These are phyloP conservation scores for Fusarium musae DNA, from an alignment of 2,329 filamentous ascomycete genomes.

Conservation along the genomic window DNA sequence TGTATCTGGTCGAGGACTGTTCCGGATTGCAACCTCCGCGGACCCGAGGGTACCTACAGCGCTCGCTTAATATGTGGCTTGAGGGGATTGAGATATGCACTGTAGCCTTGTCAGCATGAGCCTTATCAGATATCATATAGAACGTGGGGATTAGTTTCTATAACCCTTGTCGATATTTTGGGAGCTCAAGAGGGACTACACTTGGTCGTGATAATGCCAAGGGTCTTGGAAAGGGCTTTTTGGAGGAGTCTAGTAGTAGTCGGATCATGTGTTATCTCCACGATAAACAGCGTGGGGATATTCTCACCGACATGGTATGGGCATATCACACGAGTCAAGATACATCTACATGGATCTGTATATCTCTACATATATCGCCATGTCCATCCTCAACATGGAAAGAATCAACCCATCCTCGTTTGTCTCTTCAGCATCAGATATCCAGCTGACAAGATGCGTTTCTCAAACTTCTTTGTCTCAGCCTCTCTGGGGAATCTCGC, in stretches of 20 bases:
- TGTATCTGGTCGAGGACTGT: not conserved
- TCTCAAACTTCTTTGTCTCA: not conserved
- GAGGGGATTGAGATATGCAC: not conserved
- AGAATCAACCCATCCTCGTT: not conserved
- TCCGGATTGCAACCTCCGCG: not conserved
- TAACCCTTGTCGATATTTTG: not conserved
- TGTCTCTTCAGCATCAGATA: not conserved
- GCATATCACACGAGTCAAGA: not conserved
- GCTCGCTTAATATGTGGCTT: not conserved
- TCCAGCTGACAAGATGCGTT: not conserved
- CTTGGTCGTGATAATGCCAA: not conserved
- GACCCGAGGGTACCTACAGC: too few relatives aligned
- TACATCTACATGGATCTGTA: not conserved
- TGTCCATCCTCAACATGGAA: not conserved
- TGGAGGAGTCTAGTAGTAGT: not conserved
- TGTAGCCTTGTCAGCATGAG: not conserved
- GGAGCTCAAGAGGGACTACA: not conserved
- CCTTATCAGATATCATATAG: not conserved
- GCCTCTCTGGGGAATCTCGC: not conserved
- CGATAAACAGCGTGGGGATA: not conserved
- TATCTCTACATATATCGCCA: not conserved
- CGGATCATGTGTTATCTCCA: not conserved
- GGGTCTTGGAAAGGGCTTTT: not conserved
- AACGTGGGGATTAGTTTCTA: not conserved
- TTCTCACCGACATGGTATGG: too few relatives aligned